A percentile compares a stretch with the other conserved stretches of the same genome.
phyloP scores from a whole-genome alignment of 352 stramenopile genomes.

The Phytophthora citricola region DNA sequence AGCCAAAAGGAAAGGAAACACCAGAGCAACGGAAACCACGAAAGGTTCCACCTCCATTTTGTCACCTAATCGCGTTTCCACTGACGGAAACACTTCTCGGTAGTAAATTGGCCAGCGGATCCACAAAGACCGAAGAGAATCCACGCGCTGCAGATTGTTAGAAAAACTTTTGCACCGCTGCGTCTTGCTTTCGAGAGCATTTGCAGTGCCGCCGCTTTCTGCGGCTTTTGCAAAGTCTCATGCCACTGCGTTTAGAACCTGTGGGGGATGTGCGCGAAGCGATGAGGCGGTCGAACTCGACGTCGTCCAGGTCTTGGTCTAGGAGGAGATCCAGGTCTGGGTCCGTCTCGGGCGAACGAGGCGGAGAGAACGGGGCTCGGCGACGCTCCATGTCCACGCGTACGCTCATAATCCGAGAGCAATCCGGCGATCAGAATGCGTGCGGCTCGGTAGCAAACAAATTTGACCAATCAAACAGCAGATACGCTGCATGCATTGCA shows the following conservation, averaged over 20 bases:
- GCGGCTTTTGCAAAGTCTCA: slow-evolving; percentile 36
- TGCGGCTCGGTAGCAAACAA: neutral
- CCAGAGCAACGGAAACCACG: slow-evolving; percentile 44
- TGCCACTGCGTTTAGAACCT: slow-evolving; percentile 12
- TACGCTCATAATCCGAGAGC: slow-evolving; percentile 36
- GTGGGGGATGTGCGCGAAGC: slow-evolving; percentile 14
- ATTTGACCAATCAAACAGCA: no score
- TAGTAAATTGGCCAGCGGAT: slow-evolving; percentile 61
- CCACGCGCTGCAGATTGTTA: slow-evolving; percentile 33
- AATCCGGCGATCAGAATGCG: slow-evolving; percentile 13
- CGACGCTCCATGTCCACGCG: slow-evolving; percentile 40
- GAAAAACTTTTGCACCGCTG: slow-evolving; percentile 16
- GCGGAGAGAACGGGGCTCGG: slow-evolving; percentile 13
- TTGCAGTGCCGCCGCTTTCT: slow-evolving; percentile 27
- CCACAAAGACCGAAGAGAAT: slow-evolving; percentile 52
- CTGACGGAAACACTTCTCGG: slow-evolving; percentile 29
- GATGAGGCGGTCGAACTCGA: slow-evolving; percentile 28
- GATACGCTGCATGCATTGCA: no score
- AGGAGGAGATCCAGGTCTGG: slow-evolving; percentile 31
- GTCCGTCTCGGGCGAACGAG: slow-evolving; percentile 23
- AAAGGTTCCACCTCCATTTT: slow-evolving; percentile 58
- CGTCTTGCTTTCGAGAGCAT: slow-evolving; percentile 28
- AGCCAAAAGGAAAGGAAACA: slow-evolving; percentile 44
- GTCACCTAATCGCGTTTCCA: slow-evolving; percentile 39
- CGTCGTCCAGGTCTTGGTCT: slow-evolving; percentile 24